Evolutionary conservation across 352 stramenopile genomes (phyloP), one percentile per base, ranked within the genome.

Genomic region (Globisporangium yorkense): DNA sequence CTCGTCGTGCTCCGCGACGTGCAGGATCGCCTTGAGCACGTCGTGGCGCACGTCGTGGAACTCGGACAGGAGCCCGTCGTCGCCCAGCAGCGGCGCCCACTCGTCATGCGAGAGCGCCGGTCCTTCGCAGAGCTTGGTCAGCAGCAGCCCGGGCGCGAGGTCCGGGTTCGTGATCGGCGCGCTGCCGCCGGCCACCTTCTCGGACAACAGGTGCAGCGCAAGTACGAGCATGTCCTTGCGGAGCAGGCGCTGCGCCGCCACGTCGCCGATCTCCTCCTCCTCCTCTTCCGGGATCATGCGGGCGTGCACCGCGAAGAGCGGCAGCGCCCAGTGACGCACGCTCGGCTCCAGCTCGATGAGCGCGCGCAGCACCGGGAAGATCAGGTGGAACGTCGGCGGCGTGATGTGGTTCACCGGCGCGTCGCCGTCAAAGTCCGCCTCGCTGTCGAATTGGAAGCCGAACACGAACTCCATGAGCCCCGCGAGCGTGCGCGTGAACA

Each of bases 231-330:
- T 93, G 20, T 87, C 72, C 51, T 74, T 67, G 10, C 84, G 86
- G 6, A 96, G 66, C 48, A 92, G 53, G 2, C 82, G 76, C 64
- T 96, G 86, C 0, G 86, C 63, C 1, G 71, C 76, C 4, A 90
- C 76, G 55, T 96, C 86, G 8, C 84, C 86, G n/a, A 94, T 74
- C 63, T 96, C 86, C 59, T 94, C 84, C 35, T 96, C 86, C 20
- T 96, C 86, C 41, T 96, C 86, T 29, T 92, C 80, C 10, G 80
- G 79, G 50, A 96, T 96, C 79, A 93, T 94, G n/a, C 70, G 78
- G 16, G 75, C 82, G 39, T 96, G 84, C 10, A 77, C 79, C 5
- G 84, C 81, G 62, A 94, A 86, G 10, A 96, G 70, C 55, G 82
- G 79, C 56, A 94, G 54, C 15, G 68, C 65, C 81, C 82, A 94